Conservation (phyloP, 257 asterid genomes). For the Plantago ovata region DNA sequence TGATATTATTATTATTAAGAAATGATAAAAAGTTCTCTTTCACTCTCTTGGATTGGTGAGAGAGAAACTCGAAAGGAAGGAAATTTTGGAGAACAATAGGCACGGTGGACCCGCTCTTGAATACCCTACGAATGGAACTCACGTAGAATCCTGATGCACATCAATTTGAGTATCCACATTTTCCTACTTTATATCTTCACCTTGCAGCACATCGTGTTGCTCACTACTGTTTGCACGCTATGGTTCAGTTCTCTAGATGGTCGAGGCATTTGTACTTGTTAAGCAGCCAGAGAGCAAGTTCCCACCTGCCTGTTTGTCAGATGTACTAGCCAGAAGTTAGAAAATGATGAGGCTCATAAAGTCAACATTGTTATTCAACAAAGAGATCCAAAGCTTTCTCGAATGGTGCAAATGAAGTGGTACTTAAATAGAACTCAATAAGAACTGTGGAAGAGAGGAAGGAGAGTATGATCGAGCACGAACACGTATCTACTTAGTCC, state of each 20-base stretch:
- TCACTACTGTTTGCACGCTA: constrained; percentile 85
- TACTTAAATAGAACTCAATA: constrained; percentile 42
- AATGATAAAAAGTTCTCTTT: no score
- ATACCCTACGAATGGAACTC: constrained; percentile 95
- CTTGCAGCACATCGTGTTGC: constrained; percentile 98
- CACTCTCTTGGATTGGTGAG: no score
- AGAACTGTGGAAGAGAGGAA: constrained; percentile 88
- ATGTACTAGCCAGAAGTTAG: constrained; percentile 67
- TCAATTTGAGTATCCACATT: constrained; percentile 81
- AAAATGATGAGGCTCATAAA: constrained; percentile 50
- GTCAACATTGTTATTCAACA: constrained; percentile 66
- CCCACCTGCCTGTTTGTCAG: constrained; percentile 66
- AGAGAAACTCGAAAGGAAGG: no score
- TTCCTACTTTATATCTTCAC: constrained; percentile 92
- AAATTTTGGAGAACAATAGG: no score
- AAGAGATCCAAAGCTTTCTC: constrained; percentile 61
- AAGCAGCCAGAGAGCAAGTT: constrained; percentile 62
- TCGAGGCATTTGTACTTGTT: constrained; percentile 57
- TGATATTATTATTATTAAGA: no score
- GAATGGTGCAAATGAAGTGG: constrained; percentile 35
- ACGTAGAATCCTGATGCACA: constrained; percentile 58
- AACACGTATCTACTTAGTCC: constrained; percentile 74
- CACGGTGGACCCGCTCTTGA: no score
- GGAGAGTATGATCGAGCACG: constrained; percentile 93
- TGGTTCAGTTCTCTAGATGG: constrained; percentile 63